Base-by-base conservation (phyloP, 495 filamentous ascomycete species). In the Aspergillus heteromorphus region DNA sequence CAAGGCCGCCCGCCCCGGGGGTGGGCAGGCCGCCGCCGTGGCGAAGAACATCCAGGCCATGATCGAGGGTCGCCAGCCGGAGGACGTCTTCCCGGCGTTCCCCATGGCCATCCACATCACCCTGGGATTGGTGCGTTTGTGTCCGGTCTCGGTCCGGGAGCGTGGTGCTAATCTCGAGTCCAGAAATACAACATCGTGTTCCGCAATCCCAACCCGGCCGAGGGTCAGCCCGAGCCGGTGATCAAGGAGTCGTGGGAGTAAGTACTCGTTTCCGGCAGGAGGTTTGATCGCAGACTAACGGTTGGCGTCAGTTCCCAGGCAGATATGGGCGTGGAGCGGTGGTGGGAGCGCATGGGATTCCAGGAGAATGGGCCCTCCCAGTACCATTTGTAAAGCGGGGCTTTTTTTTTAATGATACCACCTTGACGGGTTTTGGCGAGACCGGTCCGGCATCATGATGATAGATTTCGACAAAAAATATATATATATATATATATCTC, bases 1-100 rank as follows among this genome's bases (percentile, higher is more conserved):
- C 34, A 82, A 79, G 45, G 83, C 80, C 48, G 79, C 79, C 13
- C 67, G 82, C 13, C 79, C 81, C 0, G 76, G 74, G 1, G 59
- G 69, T 6, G 67, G 69, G 11, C 83, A 87, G 60, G 77, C 80
- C 5, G 70, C 63, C 4, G 64, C 81, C 4, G 80, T 79, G 0
- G 71, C 71, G 3, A 71, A 72, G 40, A 87, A 87, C 45, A 80
- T 87, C 8, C 43, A 75, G 29, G 52, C 71, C 0, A 56, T 76
- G 59, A 79, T 83, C 25, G 69, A 70, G 51, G 71, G 67, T 0
- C 48, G 36, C 6, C 30, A 45, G 0, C 58, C 71, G 1, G 49
- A 59, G 16, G 74, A 76, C 16, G 62, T 57, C 2, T 68, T 71
- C 30, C 63, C 58, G 2, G 66, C 70, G 36, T 55, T 58, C 18